Base-by-base conservation (phyloP, 177 flowering plant genomes). In the Vitis hybrid region DNA sequence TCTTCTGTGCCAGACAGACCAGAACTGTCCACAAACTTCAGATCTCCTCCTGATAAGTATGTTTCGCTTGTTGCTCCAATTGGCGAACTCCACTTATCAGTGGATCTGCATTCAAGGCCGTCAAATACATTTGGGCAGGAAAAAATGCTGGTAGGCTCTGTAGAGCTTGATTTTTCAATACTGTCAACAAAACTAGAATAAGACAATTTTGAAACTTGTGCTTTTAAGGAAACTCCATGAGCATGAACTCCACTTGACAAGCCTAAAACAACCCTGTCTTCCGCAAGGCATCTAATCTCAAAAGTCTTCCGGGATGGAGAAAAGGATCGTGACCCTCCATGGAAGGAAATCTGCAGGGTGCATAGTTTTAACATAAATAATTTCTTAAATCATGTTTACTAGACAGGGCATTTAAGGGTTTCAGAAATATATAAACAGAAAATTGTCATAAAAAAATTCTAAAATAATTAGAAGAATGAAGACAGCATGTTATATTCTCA, bases 321-420 rank as follows among this genome's bases (percentile, higher is more conserved):
- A 62, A 72, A 61, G 32, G 81, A 48, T 65, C 68, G 83, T 62
- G 69, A 58, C 34, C 84, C 86, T 62, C 80, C 82, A 70, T 75
- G 72, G 13, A 78, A 56, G 51, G 81, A 66, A 60, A 83, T 66
- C 96, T 92, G 89, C 82, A 77, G 52, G 32, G 56, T 51, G 23
- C 72, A 70, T 48, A 50, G 10, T 61, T 15, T 34, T 55, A 11
- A 66, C 34, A 62, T 3, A 21, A 58, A 70, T 57, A 23, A 65
- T 54, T 60, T 68, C 17, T 34, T 13, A 13, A 11, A 21, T 10
- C 49, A 51, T 45, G n/a, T 3, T 17, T 19, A 0, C 18, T 5
- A 12, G n/a, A 54, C 7, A 54, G 17, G 17, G 17, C 17, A 54
- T 54, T 5, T 57, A 18, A 57, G n/a, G 12, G 19, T 57, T 57